phyloP scores from a whole-genome alignment of 2,329 filamentous ascomycete species.

The Penicillium janthinellum region DNA sequence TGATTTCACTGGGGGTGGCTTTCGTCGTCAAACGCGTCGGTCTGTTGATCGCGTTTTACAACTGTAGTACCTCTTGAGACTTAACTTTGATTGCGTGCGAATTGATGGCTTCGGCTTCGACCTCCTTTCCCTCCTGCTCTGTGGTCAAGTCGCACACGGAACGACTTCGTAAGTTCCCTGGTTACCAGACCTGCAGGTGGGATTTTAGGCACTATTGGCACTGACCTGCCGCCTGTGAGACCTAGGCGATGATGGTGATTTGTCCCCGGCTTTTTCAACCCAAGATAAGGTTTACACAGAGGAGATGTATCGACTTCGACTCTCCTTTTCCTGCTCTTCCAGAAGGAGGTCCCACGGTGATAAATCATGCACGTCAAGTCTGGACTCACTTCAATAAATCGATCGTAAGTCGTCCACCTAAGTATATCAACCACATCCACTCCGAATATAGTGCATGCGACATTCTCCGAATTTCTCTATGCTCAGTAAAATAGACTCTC shows the following conservation, averaged over 20 bases:
- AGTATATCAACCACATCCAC: not conserved
- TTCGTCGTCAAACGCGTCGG: not conserved
- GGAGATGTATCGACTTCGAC: slow-evolving; percentile 14
- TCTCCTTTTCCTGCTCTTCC: slow-evolving; percentile 11
- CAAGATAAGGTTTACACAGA: slow-evolving; percentile 22
- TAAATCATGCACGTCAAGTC: not conserved
- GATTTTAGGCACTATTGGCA: slow-evolving; percentile 11
- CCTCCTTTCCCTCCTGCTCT: not conserved
- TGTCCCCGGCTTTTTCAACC: slow-evolving; percentile 11
- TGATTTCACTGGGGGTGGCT: slow-evolving; percentile 13
- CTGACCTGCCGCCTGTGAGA: slow-evolving; percentile 16
- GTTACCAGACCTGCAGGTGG: slow-evolving; percentile 1
- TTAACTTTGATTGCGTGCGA: not conserved
- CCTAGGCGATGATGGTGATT: slow-evolving; percentile 17
- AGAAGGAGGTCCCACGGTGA: slow-evolving; percentile 9
- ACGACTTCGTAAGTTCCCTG: not conserved
- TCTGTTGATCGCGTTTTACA: not conserved
- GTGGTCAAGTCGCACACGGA: slow-evolving; percentile 11
- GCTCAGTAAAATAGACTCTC: not conserved
- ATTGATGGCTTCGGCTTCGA: not conserved
- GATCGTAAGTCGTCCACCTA: not conserved
- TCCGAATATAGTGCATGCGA: slow-evolving; percentile 6
- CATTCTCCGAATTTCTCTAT: not conserved
- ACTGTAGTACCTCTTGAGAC: not conserved
- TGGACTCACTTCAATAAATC: not conserved